These are phyloP conservation scores for Sporobolomyces pararoseus DNA, from an alignment of 768 basidiomycete genomes.

Conservation along the genomic window DNA sequence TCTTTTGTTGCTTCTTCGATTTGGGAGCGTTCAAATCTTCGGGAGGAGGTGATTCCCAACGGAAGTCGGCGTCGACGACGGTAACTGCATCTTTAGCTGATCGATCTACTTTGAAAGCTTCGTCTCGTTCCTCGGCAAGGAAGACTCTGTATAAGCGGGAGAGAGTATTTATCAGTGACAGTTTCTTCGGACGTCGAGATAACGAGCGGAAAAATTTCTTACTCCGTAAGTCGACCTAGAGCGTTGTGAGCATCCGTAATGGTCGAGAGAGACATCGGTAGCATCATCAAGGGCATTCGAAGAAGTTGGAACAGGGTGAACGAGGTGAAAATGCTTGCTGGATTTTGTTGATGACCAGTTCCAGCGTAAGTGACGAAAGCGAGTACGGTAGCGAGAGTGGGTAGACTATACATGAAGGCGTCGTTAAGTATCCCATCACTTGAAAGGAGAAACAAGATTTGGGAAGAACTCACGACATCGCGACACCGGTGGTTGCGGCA, in stretches of 20 bases:
- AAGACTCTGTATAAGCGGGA: constrained; percentile 58
- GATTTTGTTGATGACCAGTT: constrained; percentile 63
- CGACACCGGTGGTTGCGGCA: constrained; percentile 43
- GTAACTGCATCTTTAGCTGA: constrained; percentile 63
- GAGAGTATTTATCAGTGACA: background rate
- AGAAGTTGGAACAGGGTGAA: constrained; percentile 80
- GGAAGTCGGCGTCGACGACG: constrained; percentile 68
- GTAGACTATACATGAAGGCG: constrained; percentile 58
- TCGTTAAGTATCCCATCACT: too few species aligned
- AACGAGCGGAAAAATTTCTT: background rate
- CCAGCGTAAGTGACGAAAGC: constrained; percentile 67
- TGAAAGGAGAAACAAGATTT: constrained; percentile 55
- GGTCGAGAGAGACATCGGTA: constrained; percentile 47
- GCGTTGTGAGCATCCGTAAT: constrained; percentile 82
- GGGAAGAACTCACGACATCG: constrained; percentile 25
- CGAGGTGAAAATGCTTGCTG: constrained; percentile 76
- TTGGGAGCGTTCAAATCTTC: constrained; percentile 44
- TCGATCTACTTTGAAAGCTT: constrained; percentile 59
- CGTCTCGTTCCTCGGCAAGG: constrained; percentile 70
- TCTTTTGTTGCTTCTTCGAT: constrained; percentile 47
- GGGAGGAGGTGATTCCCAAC: constrained; percentile 74
- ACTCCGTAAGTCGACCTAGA: constrained; percentile 63
- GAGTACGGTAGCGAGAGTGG: constrained; percentile 70
- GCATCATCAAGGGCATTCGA: constrained; percentile 57
- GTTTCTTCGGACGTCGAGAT: too few species aligned